Base-by-base conservation (phyloP, 768 basidiomycete genomes). In the Termitomyces sp. region DNA sequence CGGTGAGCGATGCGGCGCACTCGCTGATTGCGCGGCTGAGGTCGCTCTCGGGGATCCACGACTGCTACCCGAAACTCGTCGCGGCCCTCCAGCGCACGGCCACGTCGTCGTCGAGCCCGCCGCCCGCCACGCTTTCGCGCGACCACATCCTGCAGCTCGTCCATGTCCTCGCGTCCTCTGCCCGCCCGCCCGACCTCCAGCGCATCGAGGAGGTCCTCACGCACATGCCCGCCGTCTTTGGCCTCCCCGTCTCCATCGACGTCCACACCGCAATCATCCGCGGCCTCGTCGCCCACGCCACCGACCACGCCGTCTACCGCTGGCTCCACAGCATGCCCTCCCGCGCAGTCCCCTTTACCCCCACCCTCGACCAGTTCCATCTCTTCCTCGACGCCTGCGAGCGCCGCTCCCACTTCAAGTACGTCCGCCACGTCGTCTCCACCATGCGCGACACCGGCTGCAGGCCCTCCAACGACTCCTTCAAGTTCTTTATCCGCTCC, bases 271-370 rank as follows among this genome's bases (percentile, higher is more conserved):
- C 72, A 30, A 75, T 87, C 55, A 60, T 86, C 43, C 74, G 75
- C 18, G 77, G 74, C 11, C 68, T 88, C n/a, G 66, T 79, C 10
- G 67, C 74, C 46, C 71, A 72, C 48, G 77, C 77, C 0, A 76
- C 81, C 54, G 52, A 71, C 8, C 71, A 73, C 49, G 73, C 78
- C 13, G 76, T 81, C 40, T 65, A 76, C 28, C 68, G 74, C 24
- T 85, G 86, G 80, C 69, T 90, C 3, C 64, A 62, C 45, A 72
- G 72, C n/a, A 85, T 88, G 77, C 74, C 79, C 14, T 69, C 69
- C 26, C 78, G 78, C 51, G 74, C 83, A 3, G 79, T 78, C 2
- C 64, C 75, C 36, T 60, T 78, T 45, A 66, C 66, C 5, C 84
- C 85, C 0, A 76, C 78, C 24, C 68, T 78, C 38, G 72, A 78